Evolutionary conservation across 225 moss, liverwort and hornwort genomes (phyloP), one percentile per base, ranked within the genome.

Genomic region (Pleurozium schreberi): DNA sequence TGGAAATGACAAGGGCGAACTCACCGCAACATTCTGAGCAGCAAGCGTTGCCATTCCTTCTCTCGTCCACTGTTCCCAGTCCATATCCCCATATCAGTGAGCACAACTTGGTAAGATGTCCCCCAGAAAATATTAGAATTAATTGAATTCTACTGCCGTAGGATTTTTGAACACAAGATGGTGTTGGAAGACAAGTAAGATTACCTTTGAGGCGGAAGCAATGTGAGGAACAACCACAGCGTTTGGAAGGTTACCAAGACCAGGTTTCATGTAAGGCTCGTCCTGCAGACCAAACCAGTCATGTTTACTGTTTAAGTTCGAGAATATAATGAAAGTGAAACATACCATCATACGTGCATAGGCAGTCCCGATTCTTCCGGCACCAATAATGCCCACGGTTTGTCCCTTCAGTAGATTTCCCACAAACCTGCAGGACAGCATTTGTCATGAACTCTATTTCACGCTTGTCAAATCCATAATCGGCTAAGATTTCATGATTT

Each of bases 21-120:
- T 95, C 67, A 98, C 98, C 88, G 93, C 96, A 85, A 99, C 96
- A 86, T 99, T 99, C 90, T 95, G 90, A 73, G 99, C 99, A 88
- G 99, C 99, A 69, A 99, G 94, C 71, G 95, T 92, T n/a, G 99
- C 97, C 99, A 99, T 99, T 91, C 99, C 99, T 94, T 99, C 99
- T 75, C 99, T 93, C 34, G 99, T 97, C 98, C 98, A 97, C 98
- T 98, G 96, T 81, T 60, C 84, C 88, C 64, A 90, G 59, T 86
- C 61, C 90, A 90, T 34, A 82, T 74, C 61, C 81, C 61, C 33
- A 87, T 73, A 75, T 90, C 75, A 88, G 88, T 57, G 58, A 23
- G 61, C 38, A n/a, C 60, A 87, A 63, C 75, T 90, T 80, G 50
- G 12, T 52, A 62, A 61, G 52, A 55, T 52, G 76, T 47, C 8